Percentiles rank a stretch among this genome's conserved stretches.
Conservation (phyloP, 2,329 filamentous ascomycete species). For the Diaporthe batatas region DNA sequence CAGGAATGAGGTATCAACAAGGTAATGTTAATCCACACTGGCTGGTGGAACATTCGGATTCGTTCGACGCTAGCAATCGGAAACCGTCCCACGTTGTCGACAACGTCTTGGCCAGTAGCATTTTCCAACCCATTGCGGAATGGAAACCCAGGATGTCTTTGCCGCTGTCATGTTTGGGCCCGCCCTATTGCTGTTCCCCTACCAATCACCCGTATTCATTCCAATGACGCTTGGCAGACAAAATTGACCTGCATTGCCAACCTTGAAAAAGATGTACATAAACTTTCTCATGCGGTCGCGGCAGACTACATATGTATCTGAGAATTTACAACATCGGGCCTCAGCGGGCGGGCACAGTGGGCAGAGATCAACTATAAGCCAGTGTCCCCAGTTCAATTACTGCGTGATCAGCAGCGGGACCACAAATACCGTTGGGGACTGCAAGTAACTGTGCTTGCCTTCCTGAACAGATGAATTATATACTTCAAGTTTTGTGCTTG, state of each 20-base stretch:
- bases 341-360: too few species aligned
- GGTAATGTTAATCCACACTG: neutral
- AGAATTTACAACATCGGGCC: too few species aligned
- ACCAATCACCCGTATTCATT: neutral
- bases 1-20: neutral
- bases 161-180: neutral
- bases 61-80: neutral
- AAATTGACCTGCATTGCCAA: neutral
- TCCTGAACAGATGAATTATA: neutral
- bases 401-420: neutral
- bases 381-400: neutral
- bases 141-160: neutral
- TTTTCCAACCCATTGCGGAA: neutral
- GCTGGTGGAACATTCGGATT: neutral
- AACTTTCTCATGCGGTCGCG: neutral
- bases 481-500: neutral
- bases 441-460: neutral
- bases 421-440: neutral
- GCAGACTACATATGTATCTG: neutral
- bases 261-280: neutral
- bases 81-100: neutral
- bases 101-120: neutral
- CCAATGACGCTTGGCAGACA: conserved; percentile 1
- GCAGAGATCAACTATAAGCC: too few species aligned
- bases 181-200: neutral